phyloP scores from a whole-genome alignment of 164 flowering plant species.

The Annona cherimola region DNA sequence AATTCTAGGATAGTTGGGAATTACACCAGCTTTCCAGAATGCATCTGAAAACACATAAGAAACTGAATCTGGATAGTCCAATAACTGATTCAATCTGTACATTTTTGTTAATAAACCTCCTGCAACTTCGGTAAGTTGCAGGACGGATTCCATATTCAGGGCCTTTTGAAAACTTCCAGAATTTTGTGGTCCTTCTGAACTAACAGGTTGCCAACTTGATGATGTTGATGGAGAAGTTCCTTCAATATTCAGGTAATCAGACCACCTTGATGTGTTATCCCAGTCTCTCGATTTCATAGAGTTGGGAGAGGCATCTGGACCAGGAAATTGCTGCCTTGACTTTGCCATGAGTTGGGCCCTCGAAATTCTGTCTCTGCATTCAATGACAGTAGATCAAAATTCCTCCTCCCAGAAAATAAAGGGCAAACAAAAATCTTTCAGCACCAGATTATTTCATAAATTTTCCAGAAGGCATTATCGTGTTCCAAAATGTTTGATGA shows the following conservation, averaged over 20 bases:
- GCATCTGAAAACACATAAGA: conserved; percentile 58
- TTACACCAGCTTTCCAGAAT: conserved; percentile 86
- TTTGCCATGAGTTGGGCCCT: conserved; percentile 38
- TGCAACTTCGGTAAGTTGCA: conserved; percentile 74
- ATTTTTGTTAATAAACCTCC: conserved; percentile 87
- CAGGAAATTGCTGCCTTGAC: conserved; percentile 39
- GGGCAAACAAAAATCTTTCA: background rate
- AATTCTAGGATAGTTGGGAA: conserved; percentile 78
- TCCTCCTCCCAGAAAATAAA: background rate
- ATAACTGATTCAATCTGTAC: conserved; percentile 74
- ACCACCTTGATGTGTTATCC: conserved; percentile 75
- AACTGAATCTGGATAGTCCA: conserved; percentile 83
- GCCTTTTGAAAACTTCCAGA: conserved; percentile 52
- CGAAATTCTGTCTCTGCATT: background rate
- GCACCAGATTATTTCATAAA: background rate
- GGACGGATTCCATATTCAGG: conserved; percentile 69
- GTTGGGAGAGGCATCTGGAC: conserved; percentile 49
- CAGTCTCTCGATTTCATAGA: conserved; percentile 52
- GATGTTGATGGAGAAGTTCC: conserved; percentile 37
- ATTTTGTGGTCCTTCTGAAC: conserved; percentile 43
- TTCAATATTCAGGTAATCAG: conserved; percentile 64
- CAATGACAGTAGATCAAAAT: background rate
- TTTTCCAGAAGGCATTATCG: background rate
- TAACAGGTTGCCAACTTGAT: conserved; percentile 28
- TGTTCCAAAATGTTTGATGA: background rate